These are phyloP conservation scores for Coprinopsis strossmayeri DNA, from an alignment of 768 basidiomycete species.

Conservation along the genomic window DNA sequence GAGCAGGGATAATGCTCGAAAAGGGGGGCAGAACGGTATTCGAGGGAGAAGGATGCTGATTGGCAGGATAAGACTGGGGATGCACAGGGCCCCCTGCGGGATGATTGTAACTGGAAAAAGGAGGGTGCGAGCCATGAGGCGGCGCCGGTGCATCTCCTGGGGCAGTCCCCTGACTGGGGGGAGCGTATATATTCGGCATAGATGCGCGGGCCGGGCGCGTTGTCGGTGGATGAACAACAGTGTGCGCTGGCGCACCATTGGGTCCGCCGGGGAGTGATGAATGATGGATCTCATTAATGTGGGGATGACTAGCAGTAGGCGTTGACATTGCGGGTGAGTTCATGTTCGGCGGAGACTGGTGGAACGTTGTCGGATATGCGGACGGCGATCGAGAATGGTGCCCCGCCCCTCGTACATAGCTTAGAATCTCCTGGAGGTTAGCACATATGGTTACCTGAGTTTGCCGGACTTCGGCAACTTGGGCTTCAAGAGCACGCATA, in stretches of 20 bases:
- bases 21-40: slow-evolving; percentile 52
- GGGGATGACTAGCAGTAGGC: slow-evolving; percentile 36
- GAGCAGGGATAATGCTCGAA: slow-evolving; percentile 56
- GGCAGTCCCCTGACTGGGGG: slow-evolving; percentile 22
- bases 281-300: slow-evolving; percentile 33
- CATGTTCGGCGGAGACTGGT: slow-evolving; percentile 60
- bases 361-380: slow-evolving; percentile 44
- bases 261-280: slow-evolving; percentile 30
- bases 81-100: slow-evolving; percentile 17
- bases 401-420: slow-evolving; percentile 60
- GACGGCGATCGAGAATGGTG: slow-evolving; percentile 59
- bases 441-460: slow-evolving; percentile 72
- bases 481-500: slow-evolving; percentile 81
- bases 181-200: slow-evolving; percentile 30
- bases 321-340: slow-evolving; percentile 53
- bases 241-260: slow-evolving; percentile 19
- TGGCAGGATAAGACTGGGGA: slow-evolving; percentile 28
- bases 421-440: slow-evolving; percentile 73
- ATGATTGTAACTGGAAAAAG: slow-evolving; percentile 33
- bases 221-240: slow-evolving; percentile 18
- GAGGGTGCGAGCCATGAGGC: slow-evolving; percentile 29
- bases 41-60: slow-evolving; percentile 37
- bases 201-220: slow-evolving; percentile 30
- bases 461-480: slow-evolving; percentile 77
- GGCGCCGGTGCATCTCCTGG: slow-evolving; percentile 38